Conservation (phyloP, 352 stramenopile genomes). For the Albugo candida region DNA sequence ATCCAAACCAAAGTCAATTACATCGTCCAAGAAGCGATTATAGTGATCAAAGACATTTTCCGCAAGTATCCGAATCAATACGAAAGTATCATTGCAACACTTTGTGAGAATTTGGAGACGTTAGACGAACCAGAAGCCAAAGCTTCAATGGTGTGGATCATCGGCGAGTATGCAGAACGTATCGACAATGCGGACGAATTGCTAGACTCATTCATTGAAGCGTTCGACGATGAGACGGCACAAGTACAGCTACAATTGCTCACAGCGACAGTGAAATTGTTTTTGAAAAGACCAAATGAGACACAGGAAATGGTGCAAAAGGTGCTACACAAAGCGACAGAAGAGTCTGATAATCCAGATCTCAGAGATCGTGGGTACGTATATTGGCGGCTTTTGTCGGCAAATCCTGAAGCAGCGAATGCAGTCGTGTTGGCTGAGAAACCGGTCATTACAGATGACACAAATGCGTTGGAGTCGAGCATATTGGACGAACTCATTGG, state of each 20-base stretch:
- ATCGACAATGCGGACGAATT: slow-evolving; percentile 99
- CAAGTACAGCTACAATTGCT: slow-evolving; percentile 96
- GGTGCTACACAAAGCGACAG: slow-evolving; percentile 93
- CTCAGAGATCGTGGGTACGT: slow-evolving; percentile 96
- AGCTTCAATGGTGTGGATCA: slow-evolving; percentile 99
- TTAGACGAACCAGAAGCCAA: slow-evolving; percentile 98
- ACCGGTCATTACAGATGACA: slow-evolving; percentile 98
- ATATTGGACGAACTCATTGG: slow-evolving; percentile 92
- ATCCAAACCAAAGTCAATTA: slow-evolving; percentile 99
- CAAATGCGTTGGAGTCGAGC: slow-evolving; percentile 85
- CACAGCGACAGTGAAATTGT: slow-evolving; percentile 98
- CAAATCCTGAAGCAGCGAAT: slow-evolving; percentile 95
- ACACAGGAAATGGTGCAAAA: slow-evolving; percentile 94
- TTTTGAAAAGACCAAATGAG: slow-evolving; percentile 90
- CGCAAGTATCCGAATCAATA: slow-evolving; percentile 99
- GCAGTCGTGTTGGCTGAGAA: slow-evolving; percentile 96
- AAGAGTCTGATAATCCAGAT: slow-evolving; percentile 97
- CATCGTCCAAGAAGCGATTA: slow-evolving; percentile 97
- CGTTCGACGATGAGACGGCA: slow-evolving; percentile 94
- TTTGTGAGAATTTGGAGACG: slow-evolving; percentile 99
- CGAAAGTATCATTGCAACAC: slow-evolving; percentile 96
- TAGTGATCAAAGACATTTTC: slow-evolving; percentile 99
- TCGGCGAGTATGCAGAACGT: slow-evolving; percentile 97
- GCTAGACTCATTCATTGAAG: slow-evolving; percentile 96
- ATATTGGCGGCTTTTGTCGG: slow-evolving; percentile 98